Evolutionary conservation across 225 moss, liverwort and hornwort genomes (phyloP).

Genomic region (Takakia lepidozioides): DNA sequence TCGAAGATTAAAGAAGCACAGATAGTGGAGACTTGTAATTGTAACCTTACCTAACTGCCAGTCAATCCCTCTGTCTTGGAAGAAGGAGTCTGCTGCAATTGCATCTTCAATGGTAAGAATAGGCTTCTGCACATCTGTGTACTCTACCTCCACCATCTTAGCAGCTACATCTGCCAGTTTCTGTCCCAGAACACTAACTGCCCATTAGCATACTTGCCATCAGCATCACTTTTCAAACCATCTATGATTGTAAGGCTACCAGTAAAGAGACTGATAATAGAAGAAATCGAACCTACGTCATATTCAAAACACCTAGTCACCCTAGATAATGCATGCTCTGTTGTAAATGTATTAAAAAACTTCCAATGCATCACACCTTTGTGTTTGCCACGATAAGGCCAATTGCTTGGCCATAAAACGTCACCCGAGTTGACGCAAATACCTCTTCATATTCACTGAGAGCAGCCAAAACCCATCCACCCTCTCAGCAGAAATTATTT

Average conservation of each 20-base stretch:
- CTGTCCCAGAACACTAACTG: too few species aligned
- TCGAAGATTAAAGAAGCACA: too few species aligned
- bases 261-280: background rate
- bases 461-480: background rate
- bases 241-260: background rate
- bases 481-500: too few species aligned
- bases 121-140: slow-evolving; percentile 50
- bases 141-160: slow-evolving; percentile 57
- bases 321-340: too few species aligned
- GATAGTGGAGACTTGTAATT: too few species aligned
- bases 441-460: slow-evolving; percentile 85
- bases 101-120: slow-evolving; percentile 76
- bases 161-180: slow-evolving; percentile 69
- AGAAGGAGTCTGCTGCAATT: slow-evolving; percentile 53
- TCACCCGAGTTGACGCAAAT: slow-evolving; percentile 48
- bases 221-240: too few species aligned
- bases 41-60: slow-evolving; percentile 33
- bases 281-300: background rate
- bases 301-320: too few species aligned
- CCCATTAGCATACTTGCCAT: too few species aligned
- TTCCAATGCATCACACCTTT: too few species aligned
- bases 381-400: slow-evolving; percentile 82
- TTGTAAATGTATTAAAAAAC: too few species aligned
- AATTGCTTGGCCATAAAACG: slow-evolving; percentile 63
- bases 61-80: slow-evolving; percentile 33